Conservation (phyloP, 371 early-diverging fungal genomes). For the Circinella umbellata region DNA sequence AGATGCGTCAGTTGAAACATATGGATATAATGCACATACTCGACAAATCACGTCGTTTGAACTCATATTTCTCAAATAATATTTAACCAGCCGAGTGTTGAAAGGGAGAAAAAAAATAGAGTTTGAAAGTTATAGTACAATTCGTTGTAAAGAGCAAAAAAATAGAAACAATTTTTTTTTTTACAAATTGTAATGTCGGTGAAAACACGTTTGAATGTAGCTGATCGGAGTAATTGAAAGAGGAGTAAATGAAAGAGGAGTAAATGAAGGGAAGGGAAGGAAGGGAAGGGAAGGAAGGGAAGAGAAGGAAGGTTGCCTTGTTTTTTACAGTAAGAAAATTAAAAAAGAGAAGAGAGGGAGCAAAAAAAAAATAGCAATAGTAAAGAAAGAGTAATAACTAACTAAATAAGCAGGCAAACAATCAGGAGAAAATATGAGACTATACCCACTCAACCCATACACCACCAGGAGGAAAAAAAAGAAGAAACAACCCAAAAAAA, state of each 20-base stretch:
- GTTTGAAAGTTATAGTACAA: too few species aligned
- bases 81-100: not conserved
- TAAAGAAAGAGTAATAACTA: too few species aligned
- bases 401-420: too few species aligned
- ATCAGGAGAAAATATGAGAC: too few species aligned
- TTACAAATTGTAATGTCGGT: not conserved
- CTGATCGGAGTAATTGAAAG: conserved; percentile 19
- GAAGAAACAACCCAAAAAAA: too few species aligned
- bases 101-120: too few species aligned
- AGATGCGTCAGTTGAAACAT: conserved; percentile 70
- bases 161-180: conserved; percentile 1
- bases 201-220: conserved; percentile 14
- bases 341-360: conserved; percentile 13
- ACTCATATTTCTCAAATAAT: conserved; percentile 20
- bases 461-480: too few species aligned
- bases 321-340: not conserved
- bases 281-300: not conserved
- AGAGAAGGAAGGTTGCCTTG: not conserved
- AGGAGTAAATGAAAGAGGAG: conserved; percentile 16
- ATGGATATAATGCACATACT: conserved; percentile 85
- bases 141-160: not conserved
- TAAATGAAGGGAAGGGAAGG: conserved; percentile 10
- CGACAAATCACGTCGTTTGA: conserved; percentile 48
- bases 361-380: too few species aligned
- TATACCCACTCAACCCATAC: too few species aligned